Evolutionary conservation across 306 rosid species (phyloP), one percentile per base, ranked within the genome.

Genomic region (Inga oerstediana): DNA sequence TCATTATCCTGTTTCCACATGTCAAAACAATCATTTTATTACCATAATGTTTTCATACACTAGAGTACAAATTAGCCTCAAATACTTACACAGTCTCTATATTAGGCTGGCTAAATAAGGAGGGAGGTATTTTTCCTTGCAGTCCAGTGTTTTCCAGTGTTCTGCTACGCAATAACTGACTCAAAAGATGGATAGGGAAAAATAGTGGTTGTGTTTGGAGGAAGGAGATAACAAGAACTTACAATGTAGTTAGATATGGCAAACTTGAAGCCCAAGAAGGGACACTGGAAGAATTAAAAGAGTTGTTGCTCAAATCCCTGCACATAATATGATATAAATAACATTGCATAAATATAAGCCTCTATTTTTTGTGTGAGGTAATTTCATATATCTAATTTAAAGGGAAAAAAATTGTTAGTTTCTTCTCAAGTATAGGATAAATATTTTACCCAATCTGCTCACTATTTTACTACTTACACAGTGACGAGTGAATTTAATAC

Each of bases 231-330:
- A 16, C 59, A 79, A 71, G 54, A 78, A 74, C 93, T 74, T 91
- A 93, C 97, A 87, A 76, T 77, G 94, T 90, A 20, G 87, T 86
- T 80, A 91, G 76, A 44, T 1, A 22, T 46, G 54, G 34, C n/a
- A 89, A 79, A 72, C 78, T 87, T 74, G 87, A 64, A 80, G 82
- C 78, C 97, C 97, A 91, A 44, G 85, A 45, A 52, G 97, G 94
- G 80, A 89, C 19, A 72, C 20, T 10, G 22, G 97, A n/a, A 7
- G 62, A 32, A 22, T 27, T 78, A 72, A 93, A 93, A 68, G 41
- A 81, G 67, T 90, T 93, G 76, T 87, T 81, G 80, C 96, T 90
- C 85, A 91, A 27, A 72, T 88, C 91, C 87, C 91, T 88, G 91
- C 76, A 82, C 17, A 88, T 64, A 64, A 80, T 66, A 75, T 79